Evolutionary conservation across 2,329 filamentous ascomycete genomes (phyloP).

Genomic region (Fusarium ramigenum): DNA sequence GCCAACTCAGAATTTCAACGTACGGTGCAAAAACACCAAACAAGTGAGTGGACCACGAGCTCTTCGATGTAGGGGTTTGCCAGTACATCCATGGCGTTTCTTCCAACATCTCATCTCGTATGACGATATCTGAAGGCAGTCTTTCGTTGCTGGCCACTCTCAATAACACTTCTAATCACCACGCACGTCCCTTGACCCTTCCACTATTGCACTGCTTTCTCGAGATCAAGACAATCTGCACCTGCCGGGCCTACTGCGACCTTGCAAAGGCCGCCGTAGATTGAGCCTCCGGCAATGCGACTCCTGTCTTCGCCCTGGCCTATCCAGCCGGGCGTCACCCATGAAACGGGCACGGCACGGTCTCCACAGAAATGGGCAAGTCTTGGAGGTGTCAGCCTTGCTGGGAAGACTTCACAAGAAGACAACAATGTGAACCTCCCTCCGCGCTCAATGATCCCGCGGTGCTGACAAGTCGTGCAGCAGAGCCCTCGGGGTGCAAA

Average conservation of each 20-base stretch:
- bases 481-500: constrained; percentile 44
- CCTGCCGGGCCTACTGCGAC: constrained; percentile 37
- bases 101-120: constrained; percentile 17
- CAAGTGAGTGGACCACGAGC: constrained; percentile 13
- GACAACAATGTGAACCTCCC: constrained; percentile 30
- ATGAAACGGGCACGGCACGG: constrained; percentile 36
- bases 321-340: constrained; percentile 31
- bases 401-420: constrained; percentile 36
- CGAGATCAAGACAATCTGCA: constrained; percentile 46
- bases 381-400: constrained; percentile 35
- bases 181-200: constrained; percentile 12
- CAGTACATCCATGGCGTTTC: constrained; percentile 5
- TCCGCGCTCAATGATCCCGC: constrained; percentile 33
- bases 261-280: constrained; percentile 29
- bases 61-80: constrained; percentile 11
- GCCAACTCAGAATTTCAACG: constrained; percentile 33
- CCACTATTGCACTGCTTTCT: constrained; percentile 36
- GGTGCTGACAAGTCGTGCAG: constrained; percentile 34
- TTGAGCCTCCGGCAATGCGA: constrained; percentile 34
- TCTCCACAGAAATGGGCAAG: constrained; percentile 30
- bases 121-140: neutral
- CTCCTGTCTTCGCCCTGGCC: constrained; percentile 35
- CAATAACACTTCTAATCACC: constrained; percentile 12
- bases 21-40: constrained; percentile 29
- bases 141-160: constrained; percentile 14